A percentile compares a stretch with the other conserved stretches of the same genome.
Evolutionary conservation across 768 basidiomycete genomes (phyloP).

Genomic region (Panaeolus cyanescens): DNA sequence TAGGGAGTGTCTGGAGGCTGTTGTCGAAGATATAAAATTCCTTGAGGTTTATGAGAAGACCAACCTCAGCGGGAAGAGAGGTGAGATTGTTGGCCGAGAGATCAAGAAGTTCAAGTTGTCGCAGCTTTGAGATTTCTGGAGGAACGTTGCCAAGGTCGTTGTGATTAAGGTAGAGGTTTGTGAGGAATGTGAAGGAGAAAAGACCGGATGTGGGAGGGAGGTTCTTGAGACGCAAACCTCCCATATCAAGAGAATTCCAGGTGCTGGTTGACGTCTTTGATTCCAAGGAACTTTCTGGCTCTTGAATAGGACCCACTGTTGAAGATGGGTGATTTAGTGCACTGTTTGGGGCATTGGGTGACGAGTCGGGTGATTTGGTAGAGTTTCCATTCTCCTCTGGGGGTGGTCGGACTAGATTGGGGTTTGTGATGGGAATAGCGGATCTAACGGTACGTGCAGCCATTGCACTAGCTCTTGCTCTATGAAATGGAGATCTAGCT

Average conservation of each 20-base stretch:
- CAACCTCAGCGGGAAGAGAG: conserved; percentile 81
- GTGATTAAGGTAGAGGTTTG: conserved; percentile 95
- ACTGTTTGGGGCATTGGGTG: conserved; percentile 30
- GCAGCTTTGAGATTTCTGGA: conserved; percentile 79
- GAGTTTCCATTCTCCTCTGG: conserved; percentile 13
- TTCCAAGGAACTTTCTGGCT: conserved; percentile 64
- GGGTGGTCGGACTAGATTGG: conserved; percentile 67
- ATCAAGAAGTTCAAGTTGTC: conserved; percentile 88
- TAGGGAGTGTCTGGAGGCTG: conserved; percentile 80
- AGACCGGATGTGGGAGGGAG: conserved; percentile 76
- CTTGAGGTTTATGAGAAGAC: conserved; percentile 86
- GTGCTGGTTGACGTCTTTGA: conserved; percentile 70
- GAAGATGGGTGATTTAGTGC: conserved; percentile 69
- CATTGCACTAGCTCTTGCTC: conserved; percentile 94
- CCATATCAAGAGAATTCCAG: conserved; percentile 95
- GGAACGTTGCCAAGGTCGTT: conserved; percentile 82
- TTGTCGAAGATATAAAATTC: conserved; percentile 98
- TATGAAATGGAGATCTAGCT: conserved; percentile 88
- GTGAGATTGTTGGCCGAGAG: conserved; percentile 86
- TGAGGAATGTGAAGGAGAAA: conserved; percentile 90
- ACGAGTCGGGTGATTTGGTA: conserved; percentile 22
- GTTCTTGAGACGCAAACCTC: conserved; percentile 91
- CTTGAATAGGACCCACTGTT: conserved; percentile 71
- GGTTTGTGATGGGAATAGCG: conserved; percentile 91
- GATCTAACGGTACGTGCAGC: conserved; percentile 87